Evolutionary conservation across 805 yeast species (phyloP), one percentile per base, ranked within the genome.

Genomic region (Saccharomycopsis amapae): DNA sequence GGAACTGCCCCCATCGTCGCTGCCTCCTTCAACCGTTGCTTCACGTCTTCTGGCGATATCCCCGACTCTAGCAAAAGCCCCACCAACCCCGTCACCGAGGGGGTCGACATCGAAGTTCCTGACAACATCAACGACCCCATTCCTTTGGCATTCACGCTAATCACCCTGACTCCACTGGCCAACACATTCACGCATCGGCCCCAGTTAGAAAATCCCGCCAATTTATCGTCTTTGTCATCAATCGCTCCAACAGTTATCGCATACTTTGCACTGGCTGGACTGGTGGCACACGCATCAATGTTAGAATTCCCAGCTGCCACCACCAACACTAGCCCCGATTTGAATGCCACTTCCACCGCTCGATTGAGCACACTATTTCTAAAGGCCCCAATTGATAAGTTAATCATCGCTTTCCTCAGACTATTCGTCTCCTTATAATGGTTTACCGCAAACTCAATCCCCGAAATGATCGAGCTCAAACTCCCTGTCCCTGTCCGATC

Each of bases 281-380:
- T 85, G n/a, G 80, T 75, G 48, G 68, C 61, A 56, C 97, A 89
- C 0, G 97, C 95, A 58, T 86, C 78, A 17, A 75, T 61, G 53
- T 80, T 78, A 23, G 81, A 71, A 61, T 89, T 89, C 1, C 97
- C 97, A 0, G 96, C 96, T 0, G 96, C 96, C 4, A 72, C 87
- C 19, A 81, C 84, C 22, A 84, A 65, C 1, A 82, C 71, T 31
- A 88, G 58, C 0, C 96, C 96, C 0, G 84, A 71, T 17, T 78
- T 73, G 5, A 70, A 71, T 0, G 95, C 94, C 2, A 87, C 88
- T 48, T 75, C 72, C 6, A 88, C 74, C 0, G 96, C 96, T 18
- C 73, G 69, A 56, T 88, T 85, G 48, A 88, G 68, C 1, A 86
- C 73, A 0, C 70, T 56, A 53, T 82, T 85, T 49, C 72, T 76